phyloP scores from a whole-genome alignment of 2,329 filamentous ascomycete species.

The Ophiostoma piceae region DNA sequence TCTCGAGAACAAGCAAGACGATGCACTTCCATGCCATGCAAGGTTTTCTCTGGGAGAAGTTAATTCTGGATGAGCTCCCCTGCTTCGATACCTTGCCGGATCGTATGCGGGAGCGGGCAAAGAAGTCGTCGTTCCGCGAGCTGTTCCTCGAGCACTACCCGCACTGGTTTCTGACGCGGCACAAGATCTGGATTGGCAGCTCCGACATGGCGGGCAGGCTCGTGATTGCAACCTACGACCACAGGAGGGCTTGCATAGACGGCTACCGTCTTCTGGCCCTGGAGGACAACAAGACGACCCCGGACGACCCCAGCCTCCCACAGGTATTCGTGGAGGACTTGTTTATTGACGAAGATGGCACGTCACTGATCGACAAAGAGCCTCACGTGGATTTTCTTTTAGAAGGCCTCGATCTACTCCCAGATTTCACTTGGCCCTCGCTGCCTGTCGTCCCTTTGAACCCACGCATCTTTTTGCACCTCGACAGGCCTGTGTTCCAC shows the following conservation, averaged over 20 bases:
- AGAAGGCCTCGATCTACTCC: neutral
- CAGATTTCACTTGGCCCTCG: conserved; percentile 29
- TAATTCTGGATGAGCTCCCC: conserved; percentile 65
- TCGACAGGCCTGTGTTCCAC: conserved; percentile 66
- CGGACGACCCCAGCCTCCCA: too few relatives aligned
- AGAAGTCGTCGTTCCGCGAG: conserved; percentile 58
- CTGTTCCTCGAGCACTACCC: conserved; percentile 71
- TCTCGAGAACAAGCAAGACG: conserved; percentile 54
- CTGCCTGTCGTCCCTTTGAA: conserved; percentile 67
- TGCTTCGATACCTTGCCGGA: conserved; percentile 44
- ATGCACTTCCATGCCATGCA: conserved; percentile 56
- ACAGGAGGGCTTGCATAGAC: conserved; percentile 68
- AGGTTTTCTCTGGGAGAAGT: conserved; percentile 66
- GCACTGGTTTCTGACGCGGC: conserved; percentile 75
- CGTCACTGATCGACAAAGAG: conserved; percentile 31
- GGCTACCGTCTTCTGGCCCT: conserved; percentile 70
- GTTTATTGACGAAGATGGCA: conserved; percentile 31
- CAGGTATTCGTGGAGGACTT: neutral
- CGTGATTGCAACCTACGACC: conserved; percentile 71
- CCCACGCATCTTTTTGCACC: conserved; percentile 64
- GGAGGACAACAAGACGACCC: conserved; percentile 38
- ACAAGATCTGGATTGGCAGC: conserved; percentile 85
- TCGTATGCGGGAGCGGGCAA: conserved; percentile 47
- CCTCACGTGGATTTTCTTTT: neutral
- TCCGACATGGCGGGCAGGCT: conserved; percentile 66